Evolutionary conservation across 2,329 filamentous ascomycete genomes (phyloP).

Genomic region (Acrocalymma vagum): DNA sequence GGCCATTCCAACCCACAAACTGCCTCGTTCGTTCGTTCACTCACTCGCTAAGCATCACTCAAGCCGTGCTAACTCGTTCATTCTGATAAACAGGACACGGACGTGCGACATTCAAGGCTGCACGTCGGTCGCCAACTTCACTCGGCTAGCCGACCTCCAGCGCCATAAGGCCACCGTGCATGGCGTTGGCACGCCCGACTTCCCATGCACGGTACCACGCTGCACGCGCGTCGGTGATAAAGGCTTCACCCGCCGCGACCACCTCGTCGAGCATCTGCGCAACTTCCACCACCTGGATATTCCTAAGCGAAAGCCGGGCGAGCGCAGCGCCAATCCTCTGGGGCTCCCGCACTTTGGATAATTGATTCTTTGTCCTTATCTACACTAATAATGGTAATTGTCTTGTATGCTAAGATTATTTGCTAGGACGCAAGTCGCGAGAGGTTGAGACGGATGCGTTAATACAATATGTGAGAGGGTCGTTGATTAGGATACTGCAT

Average conservation of each 20-base stretch:
- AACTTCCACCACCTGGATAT: slow-evolving; percentile 60
- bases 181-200: slow-evolving; percentile 21
- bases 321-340: slow-evolving; percentile 26
- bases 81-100: slow-evolving; percentile 29
- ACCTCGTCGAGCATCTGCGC: slow-evolving; percentile 63
- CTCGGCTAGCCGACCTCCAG: slow-evolving; percentile 34
- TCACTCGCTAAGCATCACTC: neutral
- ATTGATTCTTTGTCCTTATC: no score
- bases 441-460: no score
- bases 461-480: no score
- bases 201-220: slow-evolving; percentile 25
- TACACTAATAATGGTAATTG: no score
- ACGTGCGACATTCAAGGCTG: slow-evolving; percentile 28
- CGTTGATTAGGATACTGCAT: no score
- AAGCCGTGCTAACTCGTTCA: neutral
- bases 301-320: slow-evolving; percentile 39
- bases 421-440: slow-evolving; percentile 10
- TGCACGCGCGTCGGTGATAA: slow-evolving; percentile 30
- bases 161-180: slow-evolving; percentile 34
- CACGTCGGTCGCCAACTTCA: slow-evolving; percentile 33
- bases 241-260: slow-evolving; percentile 64
- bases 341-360: slow-evolving; percentile 21
- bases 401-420: no score
- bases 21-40: slow-evolving; percentile 3
- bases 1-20: slow-evolving; percentile 2